These are phyloP conservation scores for Thamnidium elegans DNA, from an alignment of 192 early-diverging fungal genomes.

Conservation along the genomic window DNA sequence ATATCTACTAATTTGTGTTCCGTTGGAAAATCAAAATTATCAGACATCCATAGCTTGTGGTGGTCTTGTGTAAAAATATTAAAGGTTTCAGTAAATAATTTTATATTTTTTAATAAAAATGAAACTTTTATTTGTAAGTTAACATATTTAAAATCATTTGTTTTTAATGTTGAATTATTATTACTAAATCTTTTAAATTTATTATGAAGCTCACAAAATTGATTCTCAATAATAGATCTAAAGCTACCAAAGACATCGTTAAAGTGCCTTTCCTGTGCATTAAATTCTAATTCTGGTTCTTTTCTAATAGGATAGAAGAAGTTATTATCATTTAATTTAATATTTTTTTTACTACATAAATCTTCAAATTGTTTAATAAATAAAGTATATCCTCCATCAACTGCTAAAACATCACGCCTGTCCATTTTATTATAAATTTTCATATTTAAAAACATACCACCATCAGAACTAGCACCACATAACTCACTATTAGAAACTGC, in stretches of 20 bases:
- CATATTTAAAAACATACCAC: conserved; percentile 5
- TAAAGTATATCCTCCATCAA: conserved; percentile 15
- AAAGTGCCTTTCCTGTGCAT: not conserved
- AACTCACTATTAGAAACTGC: conserved; percentile 4
- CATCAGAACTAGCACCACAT: conserved; percentile 13
- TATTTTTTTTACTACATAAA: not conserved
- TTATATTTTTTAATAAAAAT: not conserved
- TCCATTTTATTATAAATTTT: conserved; percentile 9
- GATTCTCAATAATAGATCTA: not conserved
- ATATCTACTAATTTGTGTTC: conserved; percentile 46
- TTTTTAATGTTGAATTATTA: not conserved
- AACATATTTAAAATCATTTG: not conserved
- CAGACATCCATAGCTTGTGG: not conserved
- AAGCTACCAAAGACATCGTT: not conserved
- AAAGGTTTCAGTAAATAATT: not conserved
- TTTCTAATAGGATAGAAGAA: conserved; percentile 3
- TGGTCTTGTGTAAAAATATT: not conserved
- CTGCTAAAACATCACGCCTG: not conserved
- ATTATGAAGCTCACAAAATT: not conserved
- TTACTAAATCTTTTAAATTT: conserved; percentile 16
- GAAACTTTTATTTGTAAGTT: not conserved
- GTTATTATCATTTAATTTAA: not conserved
- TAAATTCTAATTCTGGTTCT: not conserved
- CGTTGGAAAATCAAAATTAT: not conserved
- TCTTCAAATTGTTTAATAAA: conserved; percentile 11